Evolutionary conservation across 169 alveolate species (phyloP), one percentile per base, ranked within the genome.

Genomic region (Plasmodium vivax): DNA sequence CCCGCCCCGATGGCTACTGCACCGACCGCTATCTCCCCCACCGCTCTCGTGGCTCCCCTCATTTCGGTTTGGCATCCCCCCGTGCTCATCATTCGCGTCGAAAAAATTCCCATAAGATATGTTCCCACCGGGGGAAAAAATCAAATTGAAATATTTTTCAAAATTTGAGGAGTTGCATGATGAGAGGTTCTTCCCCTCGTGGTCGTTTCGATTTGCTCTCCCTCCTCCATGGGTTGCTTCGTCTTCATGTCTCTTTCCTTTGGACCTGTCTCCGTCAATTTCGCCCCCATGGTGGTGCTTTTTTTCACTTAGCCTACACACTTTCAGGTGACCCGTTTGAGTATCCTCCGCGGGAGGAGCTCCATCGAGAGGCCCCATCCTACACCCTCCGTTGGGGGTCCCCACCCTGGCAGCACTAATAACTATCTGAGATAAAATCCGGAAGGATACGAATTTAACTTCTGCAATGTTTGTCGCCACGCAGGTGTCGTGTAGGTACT

Each of bases 401-500:
- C 23, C 27, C 23, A n/a, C 62, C 23, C 62, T 51, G 19, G 83
- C 45, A 30, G 92, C 72, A 38, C 82, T 92, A 19, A 92, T 51
- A 16, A 92, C 47, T 38, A 92, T 92, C 83, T 92, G 74, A 14
- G 85, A 51, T 82, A 81, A 19, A 2, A 82, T 82, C 56, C 92
- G 83, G 23, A 82, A 81, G 5, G 85, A 51, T 43, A 92, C 9
- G 68, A 92, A 82, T 16, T 92, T 92, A 10, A 92, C 91, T 72
- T 92, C 95, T 32, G 41, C 51, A 34, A 83, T 72, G 75, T 92
- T 54, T 36, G 95, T 82, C 19, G 58, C 43, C 68, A 92, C 58
- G 16, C 92, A 81, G 3, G 68, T 68, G 51, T 92, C 92, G 62
- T 92, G 95, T 73, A 92, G 82, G 32, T 92, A 92, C 62, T 83